Conservation (phyloP, 2,329 filamentous ascomycete species). For the Penicillium verrucosum region DNA sequence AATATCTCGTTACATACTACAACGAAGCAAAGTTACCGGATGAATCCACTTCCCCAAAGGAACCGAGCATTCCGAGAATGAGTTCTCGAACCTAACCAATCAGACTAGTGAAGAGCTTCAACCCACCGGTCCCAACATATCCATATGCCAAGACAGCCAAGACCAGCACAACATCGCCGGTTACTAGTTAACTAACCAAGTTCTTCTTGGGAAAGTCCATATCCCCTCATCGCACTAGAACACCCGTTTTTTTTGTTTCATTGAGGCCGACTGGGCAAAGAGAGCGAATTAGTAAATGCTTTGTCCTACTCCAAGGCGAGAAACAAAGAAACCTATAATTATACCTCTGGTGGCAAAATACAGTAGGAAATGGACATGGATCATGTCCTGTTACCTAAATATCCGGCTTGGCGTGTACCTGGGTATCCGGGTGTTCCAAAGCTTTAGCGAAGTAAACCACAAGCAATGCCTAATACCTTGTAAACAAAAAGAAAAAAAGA, state of each 20-base stretch:
- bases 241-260: background rate
- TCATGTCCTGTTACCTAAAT: background rate
- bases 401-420: background rate
- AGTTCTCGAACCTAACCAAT: conserved; percentile 17
- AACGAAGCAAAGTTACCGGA: background rate
- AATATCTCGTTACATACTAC: too few relatives aligned
- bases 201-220: background rate
- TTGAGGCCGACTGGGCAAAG: background rate
- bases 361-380: background rate
- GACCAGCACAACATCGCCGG: background rate
- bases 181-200: background rate
- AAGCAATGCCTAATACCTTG: background rate
- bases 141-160: conserved; percentile 9
- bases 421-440: background rate
- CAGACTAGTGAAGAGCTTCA: background rate
- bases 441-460: background rate
- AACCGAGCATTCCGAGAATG: background rate
- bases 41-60: background rate
- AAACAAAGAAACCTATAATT: background rate
- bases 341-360: background rate
- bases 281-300: background rate
- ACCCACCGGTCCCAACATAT: background rate
- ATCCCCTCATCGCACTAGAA: background rate
- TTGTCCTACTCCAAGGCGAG: background rate
- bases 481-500: background rate